Percentiles rank a stretch among this genome's conserved stretches.
phyloP scores from a whole-genome alignment of 345 rosid genomes.

The Pugionium cornutum region DNA sequence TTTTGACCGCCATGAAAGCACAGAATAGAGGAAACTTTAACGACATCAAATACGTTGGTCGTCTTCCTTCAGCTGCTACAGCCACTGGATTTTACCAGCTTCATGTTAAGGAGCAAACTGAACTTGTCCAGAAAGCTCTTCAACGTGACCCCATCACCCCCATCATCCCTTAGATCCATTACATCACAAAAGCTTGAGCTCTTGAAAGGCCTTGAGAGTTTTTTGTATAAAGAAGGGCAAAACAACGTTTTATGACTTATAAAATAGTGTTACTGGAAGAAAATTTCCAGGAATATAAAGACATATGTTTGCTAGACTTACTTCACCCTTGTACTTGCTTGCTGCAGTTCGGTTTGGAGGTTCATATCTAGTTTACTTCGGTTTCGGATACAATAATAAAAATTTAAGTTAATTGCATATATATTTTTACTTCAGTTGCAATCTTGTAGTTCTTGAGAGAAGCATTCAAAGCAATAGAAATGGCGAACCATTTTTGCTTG shows the following conservation, averaged over 20 bases:
- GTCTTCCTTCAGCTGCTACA: conserved; percentile 73
- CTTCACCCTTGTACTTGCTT: not conserved
- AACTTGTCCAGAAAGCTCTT: conserved; percentile 57
- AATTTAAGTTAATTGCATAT: no score
- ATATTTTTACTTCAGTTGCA: not conserved
- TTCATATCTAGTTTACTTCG: not conserved
- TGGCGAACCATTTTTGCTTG: conserved; percentile 38
- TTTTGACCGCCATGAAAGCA: conserved; percentile 59
- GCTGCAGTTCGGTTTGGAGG: conserved; percentile 1
- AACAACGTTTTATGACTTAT: not conserved
- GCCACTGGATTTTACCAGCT: conserved; percentile 69
- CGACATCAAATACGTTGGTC: conserved; percentile 67
- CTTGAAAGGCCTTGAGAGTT: not conserved
- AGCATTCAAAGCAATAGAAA: conserved; percentile 12
- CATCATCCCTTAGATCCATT: conserved; percentile 15
- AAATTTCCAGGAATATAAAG: not conserved
- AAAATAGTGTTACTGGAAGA: not conserved
- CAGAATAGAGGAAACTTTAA: conserved; percentile 54
- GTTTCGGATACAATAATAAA: not conserved
- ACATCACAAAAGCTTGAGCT: not conserved
- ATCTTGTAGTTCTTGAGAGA: conserved; percentile 8
- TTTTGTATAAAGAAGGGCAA: not conserved
- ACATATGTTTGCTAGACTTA: not conserved
- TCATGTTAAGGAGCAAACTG: conserved; percentile 64
- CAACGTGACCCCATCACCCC: conserved; percentile 55